Evolutionary conservation across 139 green algal species (phyloP).

Genomic region (Chlorella vulgaris): DNA sequence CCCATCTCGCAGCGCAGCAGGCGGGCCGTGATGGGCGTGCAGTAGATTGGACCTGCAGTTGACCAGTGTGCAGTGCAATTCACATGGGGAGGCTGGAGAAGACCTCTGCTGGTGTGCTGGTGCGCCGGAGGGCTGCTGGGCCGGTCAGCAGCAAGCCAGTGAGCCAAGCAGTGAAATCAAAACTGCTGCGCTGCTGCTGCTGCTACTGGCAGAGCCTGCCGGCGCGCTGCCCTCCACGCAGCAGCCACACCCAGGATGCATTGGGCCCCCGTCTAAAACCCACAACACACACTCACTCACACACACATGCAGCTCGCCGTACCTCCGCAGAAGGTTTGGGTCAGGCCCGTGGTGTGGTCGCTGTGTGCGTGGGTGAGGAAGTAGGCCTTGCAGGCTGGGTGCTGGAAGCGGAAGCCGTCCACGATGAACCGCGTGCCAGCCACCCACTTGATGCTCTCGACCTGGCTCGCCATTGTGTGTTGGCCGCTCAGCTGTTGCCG

Average conservation of each 20-base stretch:
- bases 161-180: not conserved
- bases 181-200: not conserved
- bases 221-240: no score
- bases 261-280: no score
- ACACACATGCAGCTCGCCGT: not conserved
- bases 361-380: slow-evolving; percentile 83
- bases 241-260: no score
- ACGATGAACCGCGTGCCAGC: slow-evolving; percentile 65
- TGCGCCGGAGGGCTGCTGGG: no score
- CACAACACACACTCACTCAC: no score
- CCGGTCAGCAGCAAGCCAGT: not conserved
- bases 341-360: slow-evolving; percentile 79
- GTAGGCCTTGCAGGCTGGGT: slow-evolving; percentile 48
- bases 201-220: no score
- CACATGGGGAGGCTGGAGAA: not conserved
- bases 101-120: no score
- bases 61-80: not conserved
- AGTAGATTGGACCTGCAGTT: slow-evolving; percentile 60
- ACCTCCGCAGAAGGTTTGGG: slow-evolving; percentile 48
- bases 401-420: slow-evolving; percentile 58
- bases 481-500: no score
- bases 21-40: slow-evolving; percentile 56
- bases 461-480: slow-evolving; percentile 65
- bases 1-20: slow-evolving; percentile 60
- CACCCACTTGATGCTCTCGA: slow-evolving; percentile 77